A percentile compares a stretch with the other conserved stretches of the same genome.
phyloP scores from a whole-genome alignment of 2,329 filamentous ascomycete genomes.

The Plectosphaerella sp. region DNA sequence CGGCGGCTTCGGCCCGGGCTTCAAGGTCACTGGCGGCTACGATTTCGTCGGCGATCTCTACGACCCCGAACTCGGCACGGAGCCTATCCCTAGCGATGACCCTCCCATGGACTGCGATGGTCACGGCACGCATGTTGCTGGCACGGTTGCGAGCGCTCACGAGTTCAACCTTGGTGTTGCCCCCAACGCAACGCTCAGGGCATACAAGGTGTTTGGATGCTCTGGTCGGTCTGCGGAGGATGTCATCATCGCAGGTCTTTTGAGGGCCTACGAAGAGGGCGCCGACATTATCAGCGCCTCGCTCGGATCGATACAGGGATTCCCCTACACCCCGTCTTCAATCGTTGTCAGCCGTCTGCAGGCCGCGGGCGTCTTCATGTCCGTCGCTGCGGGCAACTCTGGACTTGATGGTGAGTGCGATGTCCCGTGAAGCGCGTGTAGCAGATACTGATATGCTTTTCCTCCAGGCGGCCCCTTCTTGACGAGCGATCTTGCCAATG shows the following conservation, averaged over 20 bases:
- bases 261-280: constrained; percentile 21
- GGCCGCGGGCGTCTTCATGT: neutral
- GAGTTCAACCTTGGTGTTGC: constrained; percentile 16
- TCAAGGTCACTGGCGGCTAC: constrained; percentile 35
- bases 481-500: constrained; percentile 5
- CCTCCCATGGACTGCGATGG: constrained; percentile 24
- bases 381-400: neutral
- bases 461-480: constrained; percentile 1
- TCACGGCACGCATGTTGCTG: constrained; percentile 30
- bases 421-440: too few species aligned
- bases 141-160: constrained; percentile 12
- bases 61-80: constrained; percentile 15
- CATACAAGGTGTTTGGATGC: constrained; percentile 19
- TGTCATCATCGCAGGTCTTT: constrained; percentile 17
- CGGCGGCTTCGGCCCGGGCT: constrained; percentile 42
- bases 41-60: constrained; percentile 36
- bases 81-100: constrained; percentile 24
- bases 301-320: constrained; percentile 20
- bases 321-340: constrained; percentile 8
- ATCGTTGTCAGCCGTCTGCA: neutral
- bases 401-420: neutral
- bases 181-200: constrained; percentile 18
- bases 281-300: neutral
- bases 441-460: too few species aligned
- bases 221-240: neutral